These are phyloP conservation scores for Schizonepeta tenuifolia DNA, from an alignment of 257 asterid genomes.

Conservation along the genomic window DNA sequence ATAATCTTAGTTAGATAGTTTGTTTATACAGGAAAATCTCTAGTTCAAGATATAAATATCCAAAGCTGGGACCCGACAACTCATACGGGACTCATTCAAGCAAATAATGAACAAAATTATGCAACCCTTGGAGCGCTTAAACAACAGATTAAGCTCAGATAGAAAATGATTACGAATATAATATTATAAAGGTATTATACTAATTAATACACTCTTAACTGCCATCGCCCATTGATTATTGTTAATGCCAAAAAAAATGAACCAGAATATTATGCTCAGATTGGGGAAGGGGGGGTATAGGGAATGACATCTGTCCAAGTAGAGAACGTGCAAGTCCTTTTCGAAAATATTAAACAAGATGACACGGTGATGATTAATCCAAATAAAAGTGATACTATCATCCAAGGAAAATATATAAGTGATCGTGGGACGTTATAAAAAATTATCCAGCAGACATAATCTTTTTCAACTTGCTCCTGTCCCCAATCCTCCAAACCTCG, in stretches of 20 bases:
- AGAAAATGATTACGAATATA: constrained; percentile 19
- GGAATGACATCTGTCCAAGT: constrained; percentile 38
- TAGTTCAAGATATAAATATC: neutral
- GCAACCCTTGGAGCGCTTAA: constrained; percentile 42
- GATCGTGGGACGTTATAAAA: constrained; percentile 25
- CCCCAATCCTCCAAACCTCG: constrained; percentile 24
- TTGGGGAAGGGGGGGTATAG: constrained; percentile 3
- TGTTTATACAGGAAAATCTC: constrained; percentile 6
- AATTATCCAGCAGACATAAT: constrained; percentile 31
- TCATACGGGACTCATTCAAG: constrained; percentile 33
- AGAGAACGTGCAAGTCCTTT: constrained; percentile 40
- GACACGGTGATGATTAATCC: constrained; percentile 6
- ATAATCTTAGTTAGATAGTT: neutral
- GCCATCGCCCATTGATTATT: constrained; percentile 28
- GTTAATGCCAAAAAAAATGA: constrained; percentile 25
- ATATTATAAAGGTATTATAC: constrained; percentile 4
- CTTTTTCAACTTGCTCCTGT: constrained; percentile 33
- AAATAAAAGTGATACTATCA: constrained; percentile 29
- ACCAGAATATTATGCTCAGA: constrained; percentile 30
- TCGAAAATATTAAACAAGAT: constrained; percentile 23
- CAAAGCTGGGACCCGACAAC: constrained; percentile 31
- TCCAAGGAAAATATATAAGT: constrained; percentile 7
- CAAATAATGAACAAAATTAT: constrained; percentile 35
- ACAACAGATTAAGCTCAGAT: constrained; percentile 22
- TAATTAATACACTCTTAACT: constrained; percentile 29